Conservation (phyloP, 495 filamentous ascomycete genomes). For the Wilcoxina mikolae region DNA sequence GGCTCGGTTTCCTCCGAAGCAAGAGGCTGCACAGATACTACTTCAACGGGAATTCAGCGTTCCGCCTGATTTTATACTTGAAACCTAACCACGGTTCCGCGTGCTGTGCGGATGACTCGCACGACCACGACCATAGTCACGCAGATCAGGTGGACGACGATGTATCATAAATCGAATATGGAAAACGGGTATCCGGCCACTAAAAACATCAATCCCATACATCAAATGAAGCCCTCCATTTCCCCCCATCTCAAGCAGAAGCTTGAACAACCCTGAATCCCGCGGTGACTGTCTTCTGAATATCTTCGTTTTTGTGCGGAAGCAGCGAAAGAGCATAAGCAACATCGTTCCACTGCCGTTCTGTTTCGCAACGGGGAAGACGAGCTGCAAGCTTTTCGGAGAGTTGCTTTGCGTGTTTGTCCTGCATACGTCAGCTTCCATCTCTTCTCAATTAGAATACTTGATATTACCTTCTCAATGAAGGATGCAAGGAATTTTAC, state of each 20-base stretch:
- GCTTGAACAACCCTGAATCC: conserved; percentile 76
- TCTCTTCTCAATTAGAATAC: neutral
- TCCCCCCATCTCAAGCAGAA: conserved; percentile 32
- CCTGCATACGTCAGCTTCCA: conserved; percentile 36
- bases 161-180: neutral
- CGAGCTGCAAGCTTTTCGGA: conserved; percentile 84
- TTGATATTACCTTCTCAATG: conserved; percentile 67
- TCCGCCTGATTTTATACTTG: conserved; percentile 69
- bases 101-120: conserved; percentile 10
- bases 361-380: conserved; percentile 70
- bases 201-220: no score
- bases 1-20: conserved; percentile 79
- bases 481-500: conserved; percentile 87
- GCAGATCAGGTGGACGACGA: neutral
- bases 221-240: no score
- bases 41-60: conserved; percentile 89
- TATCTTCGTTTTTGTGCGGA: conserved; percentile 97
- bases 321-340: conserved; percentile 76
- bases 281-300: conserved; percentile 61
- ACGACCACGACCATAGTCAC: conserved; percentile 11
- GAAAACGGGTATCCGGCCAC: neutral
- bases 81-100: conserved; percentile 36
- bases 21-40: conserved; percentile 95
- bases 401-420: conserved; percentile 95
- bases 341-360: conserved; percentile 94